These are phyloP conservation scores for Thermomucor indicae-seudaticae DNA, from an alignment of 371 early-diverging fungal species.

Conservation along the genomic window DNA sequence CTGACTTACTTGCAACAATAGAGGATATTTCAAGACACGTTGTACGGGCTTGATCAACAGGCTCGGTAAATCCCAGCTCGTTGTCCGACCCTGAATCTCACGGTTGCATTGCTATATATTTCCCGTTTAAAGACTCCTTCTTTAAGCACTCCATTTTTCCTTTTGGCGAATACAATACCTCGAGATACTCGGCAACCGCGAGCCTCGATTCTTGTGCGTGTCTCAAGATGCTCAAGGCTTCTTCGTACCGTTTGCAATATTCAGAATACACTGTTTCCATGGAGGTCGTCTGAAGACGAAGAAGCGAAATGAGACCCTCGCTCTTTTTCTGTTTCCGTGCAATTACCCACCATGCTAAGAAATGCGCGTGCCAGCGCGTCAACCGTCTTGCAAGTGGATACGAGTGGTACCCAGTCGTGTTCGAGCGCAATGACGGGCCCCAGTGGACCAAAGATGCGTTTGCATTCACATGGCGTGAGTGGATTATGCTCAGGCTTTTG, in stretches of 20 bases:
- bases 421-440: constrained; percentile 53
- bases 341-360: constrained; percentile 40
- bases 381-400: constrained; percentile 24
- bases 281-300: too few relatives aligned
- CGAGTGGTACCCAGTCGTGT: constrained; percentile 41
- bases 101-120: constrained; percentile 38
- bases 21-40: constrained; percentile 80
- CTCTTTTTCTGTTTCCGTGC: background rate
- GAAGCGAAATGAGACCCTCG: background rate
- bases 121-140: background rate
- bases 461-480: constrained; percentile 33
- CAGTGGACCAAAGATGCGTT: constrained; percentile 61
- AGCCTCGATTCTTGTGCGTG: constrained; percentile 5
- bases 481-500: background rate
- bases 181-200: constrained; percentile 2
- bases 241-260: constrained; percentile 76
- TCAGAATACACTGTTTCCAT: constrained; percentile 66
- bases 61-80: constrained; percentile 77
- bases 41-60: constrained; percentile 87
- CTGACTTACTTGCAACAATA: constrained; percentile 58
- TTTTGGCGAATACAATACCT: constrained; percentile 8
- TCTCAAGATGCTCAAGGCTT: constrained; percentile 48
- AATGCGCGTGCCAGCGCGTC: constrained; percentile 53
- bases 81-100: constrained; percentile 59
- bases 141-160: background rate